Base-by-base conservation (phyloP, 352 stramenopile species). In the Globisporangium acanthophoron region DNA sequence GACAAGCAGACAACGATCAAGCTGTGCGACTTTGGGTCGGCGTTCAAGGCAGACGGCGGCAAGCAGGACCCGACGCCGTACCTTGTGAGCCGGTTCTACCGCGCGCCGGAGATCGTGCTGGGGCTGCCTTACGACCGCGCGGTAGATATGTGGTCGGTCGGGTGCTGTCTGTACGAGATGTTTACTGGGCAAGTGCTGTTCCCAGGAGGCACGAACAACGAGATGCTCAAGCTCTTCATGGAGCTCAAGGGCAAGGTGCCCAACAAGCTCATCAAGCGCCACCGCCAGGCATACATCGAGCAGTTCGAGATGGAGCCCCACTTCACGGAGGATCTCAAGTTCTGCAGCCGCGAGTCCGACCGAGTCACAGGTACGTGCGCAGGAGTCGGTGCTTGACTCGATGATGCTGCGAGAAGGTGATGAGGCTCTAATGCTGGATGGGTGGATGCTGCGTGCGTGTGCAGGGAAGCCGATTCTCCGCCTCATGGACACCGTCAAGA, bases 61-160 rank as follows among this genome's bases (percentile, higher is more conserved):
- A 91, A 97, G 53, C 96, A 98, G 63, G 90, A 98, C 50, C 90
- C 94, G 24, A 99, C 97, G 18, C 97, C 97, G 13, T 99, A 99
- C 66, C 77, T 99, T 9, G 97, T 99, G n/a, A 98, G 92, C 58
- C 82, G 97, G 31, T 99, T 98, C 70, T 99, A 99, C 74, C 92
- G 97, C 54, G 96, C 97, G 20, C 97, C 96, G 2, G 96, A 99
- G 74, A 93, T 96, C 44, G 86, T 96, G 61, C 68, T 96, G 46
- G 88, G 89, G 46, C 74, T 97, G 31, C 55, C 74, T 27, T 98
- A 98, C 70, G 95, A 98, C 74, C 87, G 90, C 67, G 82, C 92
- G 52, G 92, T 99, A 73, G 97, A 99, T 85, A 88, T 99, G 59
- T 99, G 97, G 97, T 97, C 85, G 79, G 78, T 99, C 56, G 92